Percentiles rank a stretch among this genome's conserved stretches.
phyloP scores from a whole-genome alignment of 352 stramenopile genomes.

The Globisporangium takayamanum region DNA sequence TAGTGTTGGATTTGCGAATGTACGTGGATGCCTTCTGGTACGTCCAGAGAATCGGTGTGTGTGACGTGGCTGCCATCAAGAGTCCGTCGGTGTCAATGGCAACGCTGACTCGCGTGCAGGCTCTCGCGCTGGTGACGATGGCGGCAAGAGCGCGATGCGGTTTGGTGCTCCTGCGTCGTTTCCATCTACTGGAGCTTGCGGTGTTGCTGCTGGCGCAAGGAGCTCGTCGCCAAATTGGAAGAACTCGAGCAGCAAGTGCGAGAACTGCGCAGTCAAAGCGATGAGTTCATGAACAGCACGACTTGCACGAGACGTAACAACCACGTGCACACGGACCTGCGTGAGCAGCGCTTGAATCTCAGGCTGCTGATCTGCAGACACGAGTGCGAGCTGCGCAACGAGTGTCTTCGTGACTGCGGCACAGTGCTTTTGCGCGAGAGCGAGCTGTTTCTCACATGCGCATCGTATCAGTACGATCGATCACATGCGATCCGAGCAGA shows the following conservation, averaged over 20 bases:
- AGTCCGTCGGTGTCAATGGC: no score
- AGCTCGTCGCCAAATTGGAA: conserved; percentile 7
- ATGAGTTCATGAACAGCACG: background rate
- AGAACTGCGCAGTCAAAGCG: conserved; percentile 4
- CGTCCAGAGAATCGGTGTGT: background rate
- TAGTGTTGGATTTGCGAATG: background rate
- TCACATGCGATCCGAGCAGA: background rate
- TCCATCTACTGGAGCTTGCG: background rate
- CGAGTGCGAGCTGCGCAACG: conserved; percentile 16
- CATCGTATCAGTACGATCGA: no score
- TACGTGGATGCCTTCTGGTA: conserved; percentile 1
- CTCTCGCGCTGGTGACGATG: background rate
- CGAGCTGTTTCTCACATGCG: conserved; percentile 1
- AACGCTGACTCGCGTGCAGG: background rate
- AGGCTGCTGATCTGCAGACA: conserved; percentile 18
- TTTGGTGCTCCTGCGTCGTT: background rate
- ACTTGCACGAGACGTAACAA: background rate
- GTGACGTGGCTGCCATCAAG: background rate
- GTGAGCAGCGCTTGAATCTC: conserved; percentile 21
- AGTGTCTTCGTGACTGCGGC: conserved; percentile 12
- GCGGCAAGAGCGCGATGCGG: background rate
- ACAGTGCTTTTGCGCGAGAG: conserved; percentile 8
- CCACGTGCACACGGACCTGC: conserved; percentile 11
- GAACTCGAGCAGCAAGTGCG: conserved; percentile 9
- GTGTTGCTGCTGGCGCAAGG: conserved; percentile 1